Conservation (phyloP, 208 protist species). For the Phytomonas francai region DNA sequence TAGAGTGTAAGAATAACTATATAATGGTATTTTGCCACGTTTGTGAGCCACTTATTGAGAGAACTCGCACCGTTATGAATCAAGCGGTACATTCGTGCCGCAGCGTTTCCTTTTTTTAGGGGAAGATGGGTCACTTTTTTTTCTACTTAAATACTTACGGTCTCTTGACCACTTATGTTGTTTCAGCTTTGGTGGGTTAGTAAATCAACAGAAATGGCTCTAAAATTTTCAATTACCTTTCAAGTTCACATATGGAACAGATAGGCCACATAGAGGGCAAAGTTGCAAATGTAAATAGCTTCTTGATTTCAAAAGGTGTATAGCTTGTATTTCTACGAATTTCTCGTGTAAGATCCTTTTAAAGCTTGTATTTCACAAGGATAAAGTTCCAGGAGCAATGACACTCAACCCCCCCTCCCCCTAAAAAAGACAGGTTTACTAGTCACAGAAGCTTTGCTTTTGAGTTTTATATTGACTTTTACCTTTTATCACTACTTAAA, state of each 20-base stretch:
- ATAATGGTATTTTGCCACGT: conserved; percentile 86
- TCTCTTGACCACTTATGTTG: conserved; percentile 7
- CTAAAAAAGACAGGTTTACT: too few relatives aligned
- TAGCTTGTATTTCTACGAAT: conserved; percentile 12
- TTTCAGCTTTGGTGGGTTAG: conserved; percentile 1
- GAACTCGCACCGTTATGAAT: background rate
- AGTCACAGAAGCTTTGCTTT: conserved; percentile 8
- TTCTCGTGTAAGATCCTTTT: conserved; percentile 12
- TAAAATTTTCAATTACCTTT: background rate
- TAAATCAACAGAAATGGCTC: background rate
- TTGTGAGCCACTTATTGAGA: conserved; percentile 14
- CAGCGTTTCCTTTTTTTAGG: background rate
- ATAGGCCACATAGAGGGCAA: background rate
- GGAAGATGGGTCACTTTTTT: background rate
- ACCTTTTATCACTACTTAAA: background rate
- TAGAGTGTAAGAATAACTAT: conserved; percentile 69
- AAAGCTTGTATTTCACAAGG: background rate
- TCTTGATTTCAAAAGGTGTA: conserved; percentile 11
- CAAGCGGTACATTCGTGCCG: background rate
- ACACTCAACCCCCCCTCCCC: background rate
- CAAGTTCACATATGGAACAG: background rate
- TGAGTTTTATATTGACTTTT: conserved; percentile 7
- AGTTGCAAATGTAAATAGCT: conserved; percentile 7
- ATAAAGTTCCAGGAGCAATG: background rate
- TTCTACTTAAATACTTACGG: background rate